Conservation (phyloP, 352 stramenopile genomes). For the Blastocystis sp. region DNA sequence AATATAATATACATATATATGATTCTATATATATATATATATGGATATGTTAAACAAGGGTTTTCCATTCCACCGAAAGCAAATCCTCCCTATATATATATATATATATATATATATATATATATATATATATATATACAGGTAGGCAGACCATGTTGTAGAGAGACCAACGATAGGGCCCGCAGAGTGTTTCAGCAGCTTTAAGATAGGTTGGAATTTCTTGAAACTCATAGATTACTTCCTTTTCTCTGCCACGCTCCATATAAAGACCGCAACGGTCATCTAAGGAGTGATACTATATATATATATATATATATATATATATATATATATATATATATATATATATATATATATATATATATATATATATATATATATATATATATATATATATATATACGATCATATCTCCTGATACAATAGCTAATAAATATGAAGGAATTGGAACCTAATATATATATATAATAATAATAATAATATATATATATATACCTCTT, state of each 20-base stretch:
- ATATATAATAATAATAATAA: no score
- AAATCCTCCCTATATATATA: no score
- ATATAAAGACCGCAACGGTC: background rate
- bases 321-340: slow-evolving; percentile 71
- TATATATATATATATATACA: no score
- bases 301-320: no score
- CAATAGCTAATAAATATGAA: slow-evolving; percentile 79
- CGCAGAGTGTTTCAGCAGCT: slow-evolving; percentile 66
- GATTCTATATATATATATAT: background rate
- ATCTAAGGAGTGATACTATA: slow-evolving; percentile 46
- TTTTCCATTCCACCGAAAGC: slow-evolving; percentile 96
- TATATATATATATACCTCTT: no score
- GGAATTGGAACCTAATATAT: slow-evolving; percentile 63
- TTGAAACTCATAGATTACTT: background rate
- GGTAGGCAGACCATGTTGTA: slow-evolving; percentile 89
- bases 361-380: slow-evolving; percentile 60
- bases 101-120: slow-evolving; percentile 74
- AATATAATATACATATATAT: slow-evolving; percentile 4
- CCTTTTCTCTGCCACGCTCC: background rate
- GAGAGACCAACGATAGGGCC: slow-evolving; percentile 75
- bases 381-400: slow-evolving; percentile 60
- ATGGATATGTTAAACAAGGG: slow-evolving; percentile 60
- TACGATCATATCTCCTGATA: slow-evolving; percentile 64
- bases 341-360: slow-evolving; percentile 70
- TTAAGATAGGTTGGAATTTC: slow-evolving; percentile 52